Conservation (phyloP, 768 basidiomycete genomes). For the Agrocybe praecox region DNA sequence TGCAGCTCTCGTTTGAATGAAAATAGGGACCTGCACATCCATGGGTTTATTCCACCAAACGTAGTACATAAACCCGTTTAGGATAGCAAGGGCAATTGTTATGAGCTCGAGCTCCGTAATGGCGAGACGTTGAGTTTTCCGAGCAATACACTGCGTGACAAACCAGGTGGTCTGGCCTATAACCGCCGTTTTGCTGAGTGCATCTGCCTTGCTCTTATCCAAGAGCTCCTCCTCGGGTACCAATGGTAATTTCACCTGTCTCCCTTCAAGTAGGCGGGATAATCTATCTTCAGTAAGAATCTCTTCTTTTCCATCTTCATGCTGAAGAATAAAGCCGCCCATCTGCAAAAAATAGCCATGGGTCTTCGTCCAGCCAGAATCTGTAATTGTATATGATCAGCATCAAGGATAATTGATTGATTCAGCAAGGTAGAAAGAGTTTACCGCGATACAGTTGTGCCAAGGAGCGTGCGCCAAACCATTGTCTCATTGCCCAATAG, state of each 20-base stretch:
- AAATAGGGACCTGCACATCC: constrained; percentile 5
- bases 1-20: neutral
- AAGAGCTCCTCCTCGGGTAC: constrained; percentile 21
- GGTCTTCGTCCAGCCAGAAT: constrained; percentile 4
- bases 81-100: constrained; percentile 29
- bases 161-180: constrained; percentile 35
- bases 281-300: constrained; percentile 8
- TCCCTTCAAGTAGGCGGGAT: neutral
- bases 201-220: constrained; percentile 33
- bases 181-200: constrained; percentile 28
- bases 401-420: too few relatives aligned
- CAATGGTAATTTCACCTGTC: constrained; percentile 1
- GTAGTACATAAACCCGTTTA: constrained; percentile 27
- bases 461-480: constrained; percentile 4
- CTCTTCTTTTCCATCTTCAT: neutral
- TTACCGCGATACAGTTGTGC: too few relatives aligned
- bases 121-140: constrained; percentile 18
- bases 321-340: constrained; percentile 13
- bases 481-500: constrained; percentile 2
- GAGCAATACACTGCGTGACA: constrained; percentile 23
- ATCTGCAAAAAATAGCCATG: constrained; percentile 18
- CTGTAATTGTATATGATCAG: constrained; percentile 7
- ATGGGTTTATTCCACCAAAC: constrained; percentile 39
- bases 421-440: too few relatives aligned
- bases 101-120: constrained; percentile 33